phyloP scores from a whole-genome alignment of 495 filamentous ascomycete genomes.

The Platismatia glauca region DNA sequence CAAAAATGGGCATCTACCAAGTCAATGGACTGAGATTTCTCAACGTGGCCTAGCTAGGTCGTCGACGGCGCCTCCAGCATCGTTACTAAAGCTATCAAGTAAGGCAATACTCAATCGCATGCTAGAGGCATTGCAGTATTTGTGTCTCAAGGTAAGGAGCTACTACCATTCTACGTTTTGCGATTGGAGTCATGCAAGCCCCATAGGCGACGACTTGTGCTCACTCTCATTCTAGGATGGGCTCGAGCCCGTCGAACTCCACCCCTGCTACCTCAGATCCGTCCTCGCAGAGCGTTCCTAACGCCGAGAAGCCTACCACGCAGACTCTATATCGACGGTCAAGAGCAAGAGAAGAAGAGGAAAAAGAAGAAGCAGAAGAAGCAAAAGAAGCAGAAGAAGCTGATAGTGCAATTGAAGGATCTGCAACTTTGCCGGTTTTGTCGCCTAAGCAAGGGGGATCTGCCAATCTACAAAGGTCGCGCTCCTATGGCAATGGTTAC shows the following conservation, averaged over 20 bases:
- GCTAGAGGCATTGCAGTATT: background rate
- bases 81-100: background rate
- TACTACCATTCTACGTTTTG: background rate
- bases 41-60: background rate
- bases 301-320: background rate
- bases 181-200: background rate
- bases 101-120: background rate
- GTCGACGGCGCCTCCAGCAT: background rate
- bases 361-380: background rate
- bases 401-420: background rate
- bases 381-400: background rate
- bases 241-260: background rate
- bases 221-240: background rate
- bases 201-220: background rate
- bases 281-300: background rate
- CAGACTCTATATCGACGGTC: background rate
- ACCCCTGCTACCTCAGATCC: conserved; percentile 8
- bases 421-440: background rate
- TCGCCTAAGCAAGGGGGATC: background rate
- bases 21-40: background rate
- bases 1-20: background rate
- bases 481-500: conserved; percentile 18
- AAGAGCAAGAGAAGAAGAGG: background rate
- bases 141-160: background rate
- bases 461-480: conserved; percentile 7